Percentiles rank a stretch among this genome's conserved stretches.
These are phyloP conservation scores for Benincasa hispida DNA, from an alignment of 306 rosid genomes.

Conservation along the genomic window DNA sequence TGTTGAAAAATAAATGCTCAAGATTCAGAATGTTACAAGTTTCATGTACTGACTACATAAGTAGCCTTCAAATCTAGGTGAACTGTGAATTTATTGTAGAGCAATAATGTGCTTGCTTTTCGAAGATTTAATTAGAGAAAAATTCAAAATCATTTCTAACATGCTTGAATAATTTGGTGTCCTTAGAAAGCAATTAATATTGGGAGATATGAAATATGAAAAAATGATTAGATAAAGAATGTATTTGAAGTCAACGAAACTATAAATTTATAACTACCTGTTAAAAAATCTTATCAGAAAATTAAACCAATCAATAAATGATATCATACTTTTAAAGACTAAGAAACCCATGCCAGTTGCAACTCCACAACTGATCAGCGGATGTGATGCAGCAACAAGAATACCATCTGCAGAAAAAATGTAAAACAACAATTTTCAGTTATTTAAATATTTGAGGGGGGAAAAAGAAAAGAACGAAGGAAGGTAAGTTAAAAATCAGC, in stretches of 20 bases:
- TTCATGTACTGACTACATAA: background rate
- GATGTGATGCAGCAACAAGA: constrained; percentile 59
- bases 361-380: constrained; percentile 48
- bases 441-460: background rate
- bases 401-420: constrained; percentile 48
- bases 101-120: background rate
- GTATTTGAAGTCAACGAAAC: background rate
- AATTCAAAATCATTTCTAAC: background rate
- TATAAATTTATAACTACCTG: background rate
- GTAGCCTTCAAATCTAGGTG: background rate
- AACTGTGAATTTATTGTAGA: background rate
- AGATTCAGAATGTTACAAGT: constrained; percentile 4
- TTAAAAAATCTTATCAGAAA: background rate
- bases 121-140: background rate
- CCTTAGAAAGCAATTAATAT: background rate
- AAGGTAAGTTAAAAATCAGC: background rate
- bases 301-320: background rate
- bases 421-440: background rate
- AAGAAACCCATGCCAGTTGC: constrained; percentile 48
- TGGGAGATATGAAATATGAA: background rate
- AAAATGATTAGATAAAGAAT: background rate
- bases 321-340: constrained; percentile 47
- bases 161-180: background rate
- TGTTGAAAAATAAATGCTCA: constrained; percentile 1
- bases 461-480: background rate